phyloP scores from a whole-genome alignment of 345 rosid species.

The Rhodamnia argentea region DNA sequence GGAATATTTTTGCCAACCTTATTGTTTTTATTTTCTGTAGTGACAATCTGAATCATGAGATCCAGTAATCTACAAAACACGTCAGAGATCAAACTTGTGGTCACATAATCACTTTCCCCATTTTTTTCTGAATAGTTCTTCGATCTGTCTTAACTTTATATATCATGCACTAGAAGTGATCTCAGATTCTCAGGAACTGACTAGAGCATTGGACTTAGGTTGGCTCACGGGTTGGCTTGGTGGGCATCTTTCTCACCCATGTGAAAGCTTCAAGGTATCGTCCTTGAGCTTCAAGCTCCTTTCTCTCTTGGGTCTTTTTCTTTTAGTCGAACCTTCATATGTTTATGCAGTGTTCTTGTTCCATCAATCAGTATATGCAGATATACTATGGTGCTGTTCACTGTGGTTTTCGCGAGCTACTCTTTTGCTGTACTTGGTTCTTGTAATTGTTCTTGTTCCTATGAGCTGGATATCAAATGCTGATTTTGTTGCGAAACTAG shows the following conservation, averaged over 20 bases:
- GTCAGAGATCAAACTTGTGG: too few relatives aligned
- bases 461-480: not conserved
- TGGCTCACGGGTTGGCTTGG: conserved; percentile 89
- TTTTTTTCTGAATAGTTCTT: not conserved
- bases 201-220: conserved; percentile 28
- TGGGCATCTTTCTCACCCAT: conserved; percentile 71
- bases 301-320: not conserved
- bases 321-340: not conserved
- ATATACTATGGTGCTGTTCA: not conserved
- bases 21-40: not conserved
- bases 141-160: not conserved
- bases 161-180: not conserved
- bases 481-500: not conserved
- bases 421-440: not conserved
- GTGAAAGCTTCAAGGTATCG: conserved; percentile 30
- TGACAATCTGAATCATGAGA: not conserved
- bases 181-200: not conserved
- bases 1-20: not conserved
- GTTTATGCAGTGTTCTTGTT: not conserved
- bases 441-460: not conserved
- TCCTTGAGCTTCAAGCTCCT: not conserved
- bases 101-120: not conserved
- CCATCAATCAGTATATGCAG: not conserved
- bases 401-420: not conserved
- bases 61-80: not conserved